Evolutionary conservation across 2,329 filamentous ascomycete species (phyloP), one percentile per base, ranked within the genome.

Genomic region (Ophiocordyceps camponoti-rufipedis): DNA sequence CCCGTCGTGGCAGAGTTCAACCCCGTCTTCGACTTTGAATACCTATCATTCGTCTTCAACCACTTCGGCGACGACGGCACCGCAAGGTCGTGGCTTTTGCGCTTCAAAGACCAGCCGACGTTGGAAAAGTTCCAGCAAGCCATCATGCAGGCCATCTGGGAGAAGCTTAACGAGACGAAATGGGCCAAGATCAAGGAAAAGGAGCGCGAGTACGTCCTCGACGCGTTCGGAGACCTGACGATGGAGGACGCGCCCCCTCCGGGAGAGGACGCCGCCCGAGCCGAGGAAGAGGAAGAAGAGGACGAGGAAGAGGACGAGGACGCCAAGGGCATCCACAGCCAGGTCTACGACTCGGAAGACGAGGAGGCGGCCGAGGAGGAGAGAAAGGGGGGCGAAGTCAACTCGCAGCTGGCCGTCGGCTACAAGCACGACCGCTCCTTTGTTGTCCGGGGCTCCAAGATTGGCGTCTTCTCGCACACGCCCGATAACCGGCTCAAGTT

Each of bases 21-120:
- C 55, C 91, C 91, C 0, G 88, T 98, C 18, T 98, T 96, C 70
- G 96, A 96, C 65, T 96, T 95, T 53, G 91, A 98, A 61, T 96
- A 89, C 55, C 71, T 94, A n/a, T 96, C 89, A 0, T 96, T 96
- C 60, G 95, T 98, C 56, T 98, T 98, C 73, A 98, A 98, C 57
- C 87, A 95, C 59, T 96, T 94, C 60, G 75, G 82, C 13, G 74
- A 80, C 33, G 85, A 95, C 61, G 86, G 88, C 2, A 84, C 83
- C 2, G 89, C 91, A 5, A 93, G 88, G 61, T 98, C 91, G 1
- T 98, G 91, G 89, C 74, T 98, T 13, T 68, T 98, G 33, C 80
- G 88, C 13, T 98, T 98, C 68, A 85, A 82, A 55, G 83, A 94
- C 52, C 82, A 87, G 53, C 68, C 77, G 18, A 80, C 80, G 0